Conservation (phyloP, 2,329 filamentous ascomycete species). For the Chaetothyriales sp. region DNA sequence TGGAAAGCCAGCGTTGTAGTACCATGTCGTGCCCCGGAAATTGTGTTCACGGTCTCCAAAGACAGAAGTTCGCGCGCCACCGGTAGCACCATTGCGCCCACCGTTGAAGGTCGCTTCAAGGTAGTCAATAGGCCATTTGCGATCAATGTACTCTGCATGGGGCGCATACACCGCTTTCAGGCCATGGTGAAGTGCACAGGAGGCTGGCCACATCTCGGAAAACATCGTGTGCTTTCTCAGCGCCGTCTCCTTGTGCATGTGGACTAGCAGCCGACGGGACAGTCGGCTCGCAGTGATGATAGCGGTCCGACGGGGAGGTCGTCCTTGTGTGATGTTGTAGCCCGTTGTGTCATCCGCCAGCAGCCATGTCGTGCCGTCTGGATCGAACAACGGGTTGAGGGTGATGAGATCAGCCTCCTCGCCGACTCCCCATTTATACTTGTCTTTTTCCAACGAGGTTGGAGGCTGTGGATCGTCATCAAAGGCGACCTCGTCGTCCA, state of each 20-base stretch:
- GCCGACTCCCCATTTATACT: constrained; percentile 71
- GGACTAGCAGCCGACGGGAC: constrained; percentile 59
- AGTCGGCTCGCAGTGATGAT: constrained; percentile 83
- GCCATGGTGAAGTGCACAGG: constrained; percentile 75
- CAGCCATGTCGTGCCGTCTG: constrained; percentile 71
- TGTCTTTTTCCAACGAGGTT: constrained; percentile 58
- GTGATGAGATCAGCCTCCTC: constrained; percentile 88
- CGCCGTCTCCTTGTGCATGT: constrained; percentile 83
- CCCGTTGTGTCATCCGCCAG: constrained; percentile 71
- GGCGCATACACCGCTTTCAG: constrained; percentile 85
- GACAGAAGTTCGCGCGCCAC: constrained; percentile 56
- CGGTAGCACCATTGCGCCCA: constrained; percentile 56
- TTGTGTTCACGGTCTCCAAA: constrained; percentile 83
- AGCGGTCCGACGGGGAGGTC: constrained; percentile 58
- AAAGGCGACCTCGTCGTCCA: constrained; percentile 51
- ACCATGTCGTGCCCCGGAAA: constrained; percentile 75
- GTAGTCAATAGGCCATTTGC: constrained; percentile 67
- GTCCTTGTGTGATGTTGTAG: constrained; percentile 50
- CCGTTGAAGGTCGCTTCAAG: constrained; percentile 68
- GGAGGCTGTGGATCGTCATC: constrained; percentile 62
- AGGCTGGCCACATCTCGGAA: constrained; percentile 91
- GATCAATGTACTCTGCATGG: constrained; percentile 76
- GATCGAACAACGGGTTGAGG: constrained; percentile 83
- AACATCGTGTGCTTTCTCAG: constrained; percentile 80
- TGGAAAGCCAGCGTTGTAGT: constrained; percentile 73